Percentiles rank a stretch among this genome's conserved stretches.
These are phyloP conservation scores for Annulohypoxylon maeteangense DNA, from an alignment of 495 filamentous ascomycete species.

Conservation along the genomic window DNA sequence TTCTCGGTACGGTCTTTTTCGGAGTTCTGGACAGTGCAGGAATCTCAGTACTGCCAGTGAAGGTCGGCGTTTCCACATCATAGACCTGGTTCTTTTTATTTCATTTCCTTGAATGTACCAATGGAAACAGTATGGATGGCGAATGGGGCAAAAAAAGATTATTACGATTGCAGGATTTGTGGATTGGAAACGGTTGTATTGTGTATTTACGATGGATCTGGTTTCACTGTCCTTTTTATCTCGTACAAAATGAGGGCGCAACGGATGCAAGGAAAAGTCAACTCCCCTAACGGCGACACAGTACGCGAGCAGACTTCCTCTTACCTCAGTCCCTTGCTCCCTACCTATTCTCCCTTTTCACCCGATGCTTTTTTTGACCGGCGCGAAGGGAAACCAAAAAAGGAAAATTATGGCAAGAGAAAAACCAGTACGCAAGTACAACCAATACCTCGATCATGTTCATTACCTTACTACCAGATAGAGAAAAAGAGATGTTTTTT, in stretches of 20 bases:
- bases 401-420: slow-evolving; percentile 34
- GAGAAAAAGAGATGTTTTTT: slow-evolving; percentile 21
- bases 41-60: slow-evolving; percentile 37
- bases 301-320: slow-evolving; percentile 4
- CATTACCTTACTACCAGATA: slow-evolving; percentile 30
- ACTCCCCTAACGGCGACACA: slow-evolving; percentile 9
- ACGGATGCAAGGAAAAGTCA: slow-evolving; percentile 3
- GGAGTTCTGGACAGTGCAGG: slow-evolving; percentile 33
- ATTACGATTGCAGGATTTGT: slow-evolving; percentile 10
- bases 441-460: slow-evolving; percentile 28
- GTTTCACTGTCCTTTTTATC: slow-evolving; percentile 31
- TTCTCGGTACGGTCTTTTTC: slow-evolving; percentile 26
- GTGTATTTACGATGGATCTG: slow-evolving; percentile 30
- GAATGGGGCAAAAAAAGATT: slow-evolving; percentile 19
- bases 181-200: slow-evolving; percentile 24
- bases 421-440: slow-evolving; percentile 42
- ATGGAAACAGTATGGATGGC: slow-evolving; percentile 12
- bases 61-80: slow-evolving; percentile 22
- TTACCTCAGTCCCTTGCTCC: not conserved
- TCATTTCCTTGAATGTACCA: slow-evolving; percentile 21
- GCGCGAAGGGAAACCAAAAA: slow-evolving; percentile 25
- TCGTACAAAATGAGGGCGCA: slow-evolving; percentile 14
- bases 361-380: slow-evolving; percentile 23
- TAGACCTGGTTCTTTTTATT: slow-evolving; percentile 18
- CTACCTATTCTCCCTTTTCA: slow-evolving; percentile 3